Conservation (phyloP, 805 yeast genomes). For the Yamadazyma philogaea region DNA sequence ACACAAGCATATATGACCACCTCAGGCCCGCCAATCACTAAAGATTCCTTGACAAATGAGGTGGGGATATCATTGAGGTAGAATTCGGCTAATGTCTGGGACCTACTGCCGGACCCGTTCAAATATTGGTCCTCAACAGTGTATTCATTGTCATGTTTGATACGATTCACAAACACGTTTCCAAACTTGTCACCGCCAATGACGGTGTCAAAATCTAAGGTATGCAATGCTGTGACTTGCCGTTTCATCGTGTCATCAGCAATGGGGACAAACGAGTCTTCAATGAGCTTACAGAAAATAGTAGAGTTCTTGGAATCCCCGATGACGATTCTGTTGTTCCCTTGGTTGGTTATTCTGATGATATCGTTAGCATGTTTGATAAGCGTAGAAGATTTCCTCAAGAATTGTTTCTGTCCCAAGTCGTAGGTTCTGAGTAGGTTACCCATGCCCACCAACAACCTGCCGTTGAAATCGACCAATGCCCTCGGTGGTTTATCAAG, state of each 20-base stretch:
- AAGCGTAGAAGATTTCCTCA: conserved; percentile 57
- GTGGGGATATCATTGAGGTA: conserved; percentile 70
- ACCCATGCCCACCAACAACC: conserved; percentile 57
- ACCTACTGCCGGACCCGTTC: conserved; percentile 53
- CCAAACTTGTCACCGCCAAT: conserved; percentile 89
- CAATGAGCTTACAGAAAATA: conserved; percentile 52
- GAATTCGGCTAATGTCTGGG: conserved; percentile 54
- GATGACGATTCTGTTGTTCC: conserved; percentile 54
- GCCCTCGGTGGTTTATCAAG: conserved; percentile 48
- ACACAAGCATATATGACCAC: conserved; percentile 69
- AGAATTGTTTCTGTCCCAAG: conserved; percentile 74
- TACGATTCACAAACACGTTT: conserved; percentile 63
- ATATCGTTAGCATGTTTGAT: conserved; percentile 48
- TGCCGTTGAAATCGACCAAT: conserved; percentile 52
- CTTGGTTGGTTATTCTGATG: conserved; percentile 50
- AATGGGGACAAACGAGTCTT: conserved; percentile 56
- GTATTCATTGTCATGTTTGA: conserved; percentile 33
- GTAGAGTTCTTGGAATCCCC: conserved; percentile 74
- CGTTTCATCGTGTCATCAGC: conserved; percentile 69
- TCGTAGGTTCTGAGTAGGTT: conserved; percentile 59
- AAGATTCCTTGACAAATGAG: conserved; percentile 50
- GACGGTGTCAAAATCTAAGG: conserved; percentile 73
- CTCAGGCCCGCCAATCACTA: conserved; percentile 62
- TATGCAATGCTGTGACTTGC: conserved; percentile 56
- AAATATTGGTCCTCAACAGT: conserved; percentile 19